A percentile compares a stretch with the other conserved stretches of the same genome.
These are phyloP conservation scores for Boletus reticuloceps DNA, from an alignment of 768 basidiomycete genomes.

Conservation along the genomic window DNA sequence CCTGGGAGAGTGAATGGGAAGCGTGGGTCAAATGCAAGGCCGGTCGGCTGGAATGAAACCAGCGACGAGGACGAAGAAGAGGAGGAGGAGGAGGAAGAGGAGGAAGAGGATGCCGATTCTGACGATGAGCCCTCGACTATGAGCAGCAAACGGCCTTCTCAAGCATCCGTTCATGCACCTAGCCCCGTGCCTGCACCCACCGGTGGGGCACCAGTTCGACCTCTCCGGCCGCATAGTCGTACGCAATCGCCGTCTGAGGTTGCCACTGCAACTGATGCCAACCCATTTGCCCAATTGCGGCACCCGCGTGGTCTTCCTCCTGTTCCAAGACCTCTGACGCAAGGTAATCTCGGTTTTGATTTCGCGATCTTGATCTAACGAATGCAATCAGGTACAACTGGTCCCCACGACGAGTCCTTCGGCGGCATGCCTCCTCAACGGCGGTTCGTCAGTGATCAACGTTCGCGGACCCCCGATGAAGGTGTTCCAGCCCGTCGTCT, in stretches of 20 bases:
- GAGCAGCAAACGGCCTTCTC: slow-evolving; percentile 34
- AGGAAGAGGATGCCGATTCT: slow-evolving; percentile 63
- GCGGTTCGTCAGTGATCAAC: slow-evolving; percentile 54
- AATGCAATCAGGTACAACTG: slow-evolving; percentile 26
- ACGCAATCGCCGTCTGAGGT: slow-evolving; percentile 29
- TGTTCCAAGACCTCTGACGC: slow-evolving; percentile 46
- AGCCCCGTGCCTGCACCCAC: slow-evolving; percentile 17
- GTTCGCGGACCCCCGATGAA: slow-evolving; percentile 56
- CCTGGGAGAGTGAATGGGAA: slow-evolving; percentile 59
- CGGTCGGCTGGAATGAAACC: slow-evolving; percentile 58
- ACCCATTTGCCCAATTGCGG: slow-evolving; percentile 48
- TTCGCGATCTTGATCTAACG: slow-evolving; percentile 4
- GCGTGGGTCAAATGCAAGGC: slow-evolving; percentile 39
- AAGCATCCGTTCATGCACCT: slow-evolving; percentile 14
- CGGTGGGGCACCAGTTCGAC: slow-evolving; percentile 25
- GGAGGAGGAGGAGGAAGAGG: slow-evolving; percentile 81
- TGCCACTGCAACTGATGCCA: slow-evolving; percentile 31
- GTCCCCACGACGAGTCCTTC: slow-evolving; percentile 44
- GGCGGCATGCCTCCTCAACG: slow-evolving; percentile 38
- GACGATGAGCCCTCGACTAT: slow-evolving; percentile 43
- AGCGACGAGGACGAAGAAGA: slow-evolving; percentile 81
- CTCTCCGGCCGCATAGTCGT: slow-evolving; percentile 29
- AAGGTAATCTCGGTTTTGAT: slow-evolving; percentile 38
- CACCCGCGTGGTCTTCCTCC: slow-evolving; percentile 66
- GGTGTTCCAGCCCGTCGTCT: slow-evolving; percentile 52